Conservation (phyloP, 345 rosid species). For the Eucalyptus cloeziana region DNA sequence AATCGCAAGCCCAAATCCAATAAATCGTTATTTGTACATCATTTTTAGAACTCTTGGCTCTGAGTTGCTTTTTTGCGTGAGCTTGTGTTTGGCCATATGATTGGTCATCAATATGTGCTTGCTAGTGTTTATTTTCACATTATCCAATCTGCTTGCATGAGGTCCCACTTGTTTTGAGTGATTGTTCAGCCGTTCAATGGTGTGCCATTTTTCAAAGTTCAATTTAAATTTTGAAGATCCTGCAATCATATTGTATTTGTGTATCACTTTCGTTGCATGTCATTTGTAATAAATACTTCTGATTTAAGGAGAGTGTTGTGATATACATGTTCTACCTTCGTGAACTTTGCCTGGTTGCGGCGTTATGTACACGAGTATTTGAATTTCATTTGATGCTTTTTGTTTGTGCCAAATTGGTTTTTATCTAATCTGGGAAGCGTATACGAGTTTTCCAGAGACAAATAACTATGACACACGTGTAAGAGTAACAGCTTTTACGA, state of each 20-base stretch:
- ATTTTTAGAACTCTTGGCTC: too few relatives aligned
- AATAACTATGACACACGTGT: too few relatives aligned
- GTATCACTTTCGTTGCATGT: not conserved
- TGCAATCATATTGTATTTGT: not conserved
- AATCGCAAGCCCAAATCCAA: too few relatives aligned
- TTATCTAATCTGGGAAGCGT: not conserved
- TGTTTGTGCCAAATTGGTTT: not conserved
- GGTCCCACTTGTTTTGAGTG: rapidly evolving
- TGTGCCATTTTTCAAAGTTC: not conserved
- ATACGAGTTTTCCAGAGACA: not conserved
- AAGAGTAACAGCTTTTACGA: too few relatives aligned
- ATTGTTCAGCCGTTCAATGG: not conserved
- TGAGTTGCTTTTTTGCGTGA: rapidly evolving
- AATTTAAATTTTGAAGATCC: not conserved
- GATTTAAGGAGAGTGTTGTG: not conserved
- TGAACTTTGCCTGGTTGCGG: not conserved
- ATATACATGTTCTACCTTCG: not conserved
- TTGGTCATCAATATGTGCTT: rapidly evolving
- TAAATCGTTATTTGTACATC: too few relatives aligned
- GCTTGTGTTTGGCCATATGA: rapidly evolving
- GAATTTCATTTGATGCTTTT: not conserved
- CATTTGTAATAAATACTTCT: not conserved
- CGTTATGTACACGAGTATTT: not conserved
- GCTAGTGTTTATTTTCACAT: not conserved
- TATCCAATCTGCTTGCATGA: not conserved